Percentiles rank a stretch among this genome's conserved stretches.
phyloP scores from a whole-genome alignment of 768 basidiomycete species.

The Dendrothele bispora region DNA sequence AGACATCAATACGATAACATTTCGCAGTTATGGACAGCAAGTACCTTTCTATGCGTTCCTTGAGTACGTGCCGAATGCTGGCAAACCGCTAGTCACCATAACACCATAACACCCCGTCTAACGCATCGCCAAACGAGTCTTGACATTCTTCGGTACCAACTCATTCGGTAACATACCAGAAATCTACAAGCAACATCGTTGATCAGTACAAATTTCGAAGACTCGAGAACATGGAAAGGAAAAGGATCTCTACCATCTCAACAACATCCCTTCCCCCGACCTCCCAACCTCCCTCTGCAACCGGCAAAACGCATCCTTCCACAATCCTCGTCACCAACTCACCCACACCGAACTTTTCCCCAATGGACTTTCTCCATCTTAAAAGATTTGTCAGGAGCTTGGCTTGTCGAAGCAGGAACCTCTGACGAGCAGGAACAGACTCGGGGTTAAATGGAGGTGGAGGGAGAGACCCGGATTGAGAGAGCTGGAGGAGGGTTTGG shows the following conservation, averaged over 20 bases:
- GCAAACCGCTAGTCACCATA: too few relatives aligned
- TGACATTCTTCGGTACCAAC: neutral
- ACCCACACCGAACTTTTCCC: slow-evolving; percentile 57
- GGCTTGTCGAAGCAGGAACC: slow-evolving; percentile 62
- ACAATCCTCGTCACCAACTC: slow-evolving; percentile 56
- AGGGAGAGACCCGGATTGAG: slow-evolving; percentile 17
- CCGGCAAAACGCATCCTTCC: slow-evolving; percentile 56
- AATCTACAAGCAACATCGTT: too few relatives aligned
- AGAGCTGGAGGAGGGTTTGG: slow-evolving; percentile 46
- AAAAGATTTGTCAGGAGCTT: slow-evolving; percentile 78
- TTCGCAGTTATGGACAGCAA: too few relatives aligned
- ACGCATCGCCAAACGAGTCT: too few relatives aligned
- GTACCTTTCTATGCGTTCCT: too few relatives aligned
- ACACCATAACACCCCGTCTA: too few relatives aligned
- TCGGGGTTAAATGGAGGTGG: slow-evolving; percentile 71
- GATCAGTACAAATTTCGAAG: neutral
- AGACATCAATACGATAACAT: too few relatives aligned
- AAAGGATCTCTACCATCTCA: slow-evolving; percentile 11
- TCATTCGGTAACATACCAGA: slow-evolving; percentile 1
- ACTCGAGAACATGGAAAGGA: neutral
- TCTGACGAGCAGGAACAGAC: slow-evolving; percentile 65
- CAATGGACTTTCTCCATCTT: slow-evolving; percentile 73
- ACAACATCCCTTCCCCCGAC: slow-evolving; percentile 75
- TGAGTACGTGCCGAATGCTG: too few relatives aligned
- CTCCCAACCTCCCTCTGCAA: slow-evolving; percentile 82